A percentile compares a stretch with the other conserved stretches of the same genome.
Conservation (phyloP, 495 filamentous ascomycete genomes). For the Annulohypoxylon stygium region DNA sequence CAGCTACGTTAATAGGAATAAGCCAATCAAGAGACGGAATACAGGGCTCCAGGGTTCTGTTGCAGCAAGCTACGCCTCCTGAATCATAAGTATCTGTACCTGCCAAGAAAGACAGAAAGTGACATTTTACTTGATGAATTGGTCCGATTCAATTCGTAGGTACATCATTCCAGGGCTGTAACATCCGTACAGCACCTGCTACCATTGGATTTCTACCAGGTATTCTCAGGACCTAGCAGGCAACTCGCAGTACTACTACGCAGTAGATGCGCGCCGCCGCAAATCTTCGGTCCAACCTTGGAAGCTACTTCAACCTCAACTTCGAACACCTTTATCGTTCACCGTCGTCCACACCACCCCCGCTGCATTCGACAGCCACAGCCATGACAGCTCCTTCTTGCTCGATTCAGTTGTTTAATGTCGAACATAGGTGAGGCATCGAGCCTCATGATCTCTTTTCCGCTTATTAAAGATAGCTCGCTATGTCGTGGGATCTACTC, state of each 20-base stretch:
- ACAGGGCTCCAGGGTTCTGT: background rate
- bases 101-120: slow-evolving; percentile 43
- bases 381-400: slow-evolving; percentile 42
- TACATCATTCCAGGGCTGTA: background rate
- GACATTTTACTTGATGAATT: slow-evolving; percentile 31
- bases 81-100: slow-evolving; percentile 37
- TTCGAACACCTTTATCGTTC: slow-evolving; percentile 6
- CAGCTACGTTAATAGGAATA: slow-evolving; percentile 7
- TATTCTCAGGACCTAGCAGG: too few relatives aligned
- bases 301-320: slow-evolving; percentile 11
- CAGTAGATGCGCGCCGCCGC: slow-evolving; percentile 39
- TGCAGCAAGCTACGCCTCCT: background rate
- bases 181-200: too few relatives aligned
- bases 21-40: slow-evolving; percentile 26
- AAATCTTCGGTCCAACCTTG: slow-evolving; percentile 38
- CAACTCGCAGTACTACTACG: too few relatives aligned
- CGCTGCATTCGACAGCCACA: slow-evolving; percentile 44
- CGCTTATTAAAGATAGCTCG: slow-evolving; percentile 38
- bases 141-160: slow-evolving; percentile 20
- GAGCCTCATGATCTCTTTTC: slow-evolving; percentile 44
- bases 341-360: background rate
- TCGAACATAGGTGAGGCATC: slow-evolving; percentile 50
- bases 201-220: too few relatives aligned
- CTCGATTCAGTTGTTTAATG: slow-evolving; percentile 45
- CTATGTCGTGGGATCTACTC: slow-evolving; percentile 72